Evolutionary conservation across 2,329 filamentous ascomycete species (phyloP).

Genomic region (Venturia carpophila): DNA sequence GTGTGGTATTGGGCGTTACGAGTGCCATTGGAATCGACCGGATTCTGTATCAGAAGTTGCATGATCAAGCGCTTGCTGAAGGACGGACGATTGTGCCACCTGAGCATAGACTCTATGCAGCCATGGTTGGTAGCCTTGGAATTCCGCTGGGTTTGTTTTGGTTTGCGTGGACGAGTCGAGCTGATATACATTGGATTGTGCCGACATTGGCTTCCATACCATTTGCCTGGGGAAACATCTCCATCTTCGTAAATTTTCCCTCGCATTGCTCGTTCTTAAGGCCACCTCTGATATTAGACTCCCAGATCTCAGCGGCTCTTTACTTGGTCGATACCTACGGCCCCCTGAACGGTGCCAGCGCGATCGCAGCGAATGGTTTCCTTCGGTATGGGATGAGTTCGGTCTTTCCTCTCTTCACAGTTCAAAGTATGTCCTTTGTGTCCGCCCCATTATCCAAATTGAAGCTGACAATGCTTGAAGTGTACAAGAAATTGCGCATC

Average conservation of each 20-base stretch:
- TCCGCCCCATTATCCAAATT: neutral
- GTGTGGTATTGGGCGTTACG: constrained; percentile 25
- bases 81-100: constrained; percentile 25
- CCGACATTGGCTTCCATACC: constrained; percentile 30
- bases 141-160: constrained; percentile 31
- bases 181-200: constrained; percentile 33
- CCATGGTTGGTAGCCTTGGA: constrained; percentile 30
- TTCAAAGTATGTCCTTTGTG: constrained; percentile 41
- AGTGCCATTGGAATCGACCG: constrained; percentile 32
- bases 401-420: constrained; percentile 53
- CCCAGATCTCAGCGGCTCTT: constrained; percentile 25
- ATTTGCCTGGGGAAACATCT: constrained; percentile 25
- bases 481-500: constrained; percentile 30
- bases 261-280: neutral
- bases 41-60: constrained; percentile 30
- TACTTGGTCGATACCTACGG: constrained; percentile 53
- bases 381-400: constrained; percentile 49
- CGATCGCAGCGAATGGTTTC: constrained; percentile 52
- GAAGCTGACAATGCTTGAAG: constrained; percentile 18
- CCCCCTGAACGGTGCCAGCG: constrained; percentile 48
- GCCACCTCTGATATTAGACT: too few species aligned
- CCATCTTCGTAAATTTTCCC: constrained; percentile 27
- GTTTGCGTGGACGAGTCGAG: constrained; percentile 34
- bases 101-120: constrained; percentile 31
- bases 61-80: constrained; percentile 25